phyloP scores from a whole-genome alignment of 371 early-diverging fungal genomes.

The Aphelidium insulamus region DNA sequence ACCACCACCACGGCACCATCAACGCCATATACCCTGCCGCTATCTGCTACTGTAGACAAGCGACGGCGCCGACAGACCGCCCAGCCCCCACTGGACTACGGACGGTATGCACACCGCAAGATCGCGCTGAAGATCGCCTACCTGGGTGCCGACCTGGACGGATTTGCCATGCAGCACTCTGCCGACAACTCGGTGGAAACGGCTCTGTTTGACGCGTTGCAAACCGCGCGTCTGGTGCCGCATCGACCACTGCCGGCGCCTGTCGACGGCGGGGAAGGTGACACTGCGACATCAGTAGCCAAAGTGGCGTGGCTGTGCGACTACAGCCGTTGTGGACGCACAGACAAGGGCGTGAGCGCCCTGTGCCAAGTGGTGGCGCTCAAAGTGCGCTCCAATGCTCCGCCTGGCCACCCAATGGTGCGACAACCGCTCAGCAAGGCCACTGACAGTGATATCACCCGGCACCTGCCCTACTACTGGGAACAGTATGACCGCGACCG shows the following conservation, averaged over 20 bases:
- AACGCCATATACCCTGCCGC: too few relatives aligned
- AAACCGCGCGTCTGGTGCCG: conserved; percentile 11
- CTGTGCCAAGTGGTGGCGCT: conserved; percentile 74
- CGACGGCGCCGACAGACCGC: too few relatives aligned
- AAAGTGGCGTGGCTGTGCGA: too few relatives aligned
- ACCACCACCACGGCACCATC: too few relatives aligned
- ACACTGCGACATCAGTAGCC: too few relatives aligned
- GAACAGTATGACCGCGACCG: conserved; percentile 10
- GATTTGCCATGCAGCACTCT: conserved; percentile 10
- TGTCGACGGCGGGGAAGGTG: too few relatives aligned
- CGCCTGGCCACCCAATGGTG: conserved; percentile 11
- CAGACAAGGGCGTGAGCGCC: conserved; percentile 87
- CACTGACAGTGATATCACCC: conserved; percentile 2
- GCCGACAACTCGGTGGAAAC: conserved; percentile 13
- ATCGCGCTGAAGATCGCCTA: conserved; percentile 21
- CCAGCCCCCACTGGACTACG: too few relatives aligned
- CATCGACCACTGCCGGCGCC: neutral
- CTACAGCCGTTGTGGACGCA: conserved; percentile 72
- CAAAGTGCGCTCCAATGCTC: conserved; percentile 37
- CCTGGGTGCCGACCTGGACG: conserved; percentile 19
- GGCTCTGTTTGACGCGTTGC: conserved; percentile 15
- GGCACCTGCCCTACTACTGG: neutral
- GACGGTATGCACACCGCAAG: too few relatives aligned
- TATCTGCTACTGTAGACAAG: too few relatives aligned
- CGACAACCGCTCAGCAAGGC: conserved; percentile 9